Conservation (phyloP, 2,329 filamentous ascomycete species). For the Cylindrodendrum hubeiense region DNA sequence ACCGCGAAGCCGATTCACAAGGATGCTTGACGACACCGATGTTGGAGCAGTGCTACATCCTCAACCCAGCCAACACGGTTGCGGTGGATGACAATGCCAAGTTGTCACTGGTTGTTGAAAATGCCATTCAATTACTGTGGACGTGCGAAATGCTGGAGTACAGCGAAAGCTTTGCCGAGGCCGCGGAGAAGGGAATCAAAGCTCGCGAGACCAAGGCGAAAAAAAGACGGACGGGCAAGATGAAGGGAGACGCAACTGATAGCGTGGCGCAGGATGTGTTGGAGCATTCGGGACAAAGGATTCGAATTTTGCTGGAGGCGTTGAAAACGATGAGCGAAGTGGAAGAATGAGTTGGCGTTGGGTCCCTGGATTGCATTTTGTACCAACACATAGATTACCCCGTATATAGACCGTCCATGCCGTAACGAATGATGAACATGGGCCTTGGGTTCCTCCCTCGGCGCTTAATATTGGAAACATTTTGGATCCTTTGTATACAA, state of each 20-base stretch:
- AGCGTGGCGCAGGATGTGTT: constrained; percentile 57
- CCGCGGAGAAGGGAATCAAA: constrained; percentile 60
- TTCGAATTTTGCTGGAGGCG: constrained; percentile 54
- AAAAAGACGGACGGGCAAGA: constrained; percentile 53
- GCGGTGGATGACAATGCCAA: constrained; percentile 78
- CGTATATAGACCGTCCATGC: constrained; percentile 34
- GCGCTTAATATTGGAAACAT: constrained; percentile 1
- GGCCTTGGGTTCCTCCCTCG: not conserved
- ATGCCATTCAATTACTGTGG: constrained; percentile 68
- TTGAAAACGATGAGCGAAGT: constrained; percentile 42
- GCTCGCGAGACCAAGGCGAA: constrained; percentile 63
- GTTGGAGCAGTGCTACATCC: constrained; percentile 72
- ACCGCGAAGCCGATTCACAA: constrained; percentile 50
- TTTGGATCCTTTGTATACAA: constrained; percentile 23
- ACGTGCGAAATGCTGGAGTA: constrained; percentile 49
- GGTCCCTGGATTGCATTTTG: constrained; percentile 23
- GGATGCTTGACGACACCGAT: constrained; percentile 59
- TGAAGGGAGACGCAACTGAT: constrained; percentile 52
- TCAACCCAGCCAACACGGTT: constrained; percentile 72
- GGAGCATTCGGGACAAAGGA: constrained; percentile 57
- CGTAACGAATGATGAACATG: constrained; percentile 32
- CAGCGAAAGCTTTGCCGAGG: constrained; percentile 51
- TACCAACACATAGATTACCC: constrained; percentile 36
- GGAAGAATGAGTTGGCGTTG: constrained; percentile 31
- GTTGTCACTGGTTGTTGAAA: constrained; percentile 77